Conservation (phyloP, 2,329 filamentous ascomycete genomes). For the Aspergillus japonicus region DNA sequence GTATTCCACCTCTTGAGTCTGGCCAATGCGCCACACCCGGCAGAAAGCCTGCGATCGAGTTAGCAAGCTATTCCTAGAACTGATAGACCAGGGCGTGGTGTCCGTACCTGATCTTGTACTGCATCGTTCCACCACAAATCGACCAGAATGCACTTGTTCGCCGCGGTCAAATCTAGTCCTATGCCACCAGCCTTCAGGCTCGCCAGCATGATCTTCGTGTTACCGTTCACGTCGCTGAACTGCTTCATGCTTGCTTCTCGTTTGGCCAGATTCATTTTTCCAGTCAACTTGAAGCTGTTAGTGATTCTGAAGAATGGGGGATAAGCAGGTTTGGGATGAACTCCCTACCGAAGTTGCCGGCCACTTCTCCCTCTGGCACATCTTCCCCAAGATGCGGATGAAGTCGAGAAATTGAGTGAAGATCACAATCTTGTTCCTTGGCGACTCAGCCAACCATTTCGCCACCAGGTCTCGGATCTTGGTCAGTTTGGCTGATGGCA, state of each 20-base stretch:
- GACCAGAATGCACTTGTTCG: conserved; percentile 56
- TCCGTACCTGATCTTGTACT: conserved; percentile 59
- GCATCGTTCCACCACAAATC: conserved; percentile 64
- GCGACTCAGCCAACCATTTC: conserved; percentile 45
- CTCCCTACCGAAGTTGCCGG: conserved; percentile 21
- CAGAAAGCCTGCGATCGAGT: conserved; percentile 46
- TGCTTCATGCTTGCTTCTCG: conserved; percentile 48
- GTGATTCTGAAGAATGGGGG: background rate
- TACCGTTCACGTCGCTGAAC: conserved; percentile 43
- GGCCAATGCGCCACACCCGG: conserved; percentile 65
- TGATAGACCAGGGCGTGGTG: background rate
- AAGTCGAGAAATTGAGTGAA: conserved; percentile 61
- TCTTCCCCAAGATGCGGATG: conserved; percentile 49
- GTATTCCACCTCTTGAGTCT: conserved; percentile 59
- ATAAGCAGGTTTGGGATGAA: too few relatives aligned
- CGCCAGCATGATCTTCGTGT: conserved; percentile 53
- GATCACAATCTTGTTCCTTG: conserved; percentile 56
- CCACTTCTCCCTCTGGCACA: conserved; percentile 55
- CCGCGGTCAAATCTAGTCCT: conserved; percentile 61
- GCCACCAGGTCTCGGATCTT: conserved; percentile 36
- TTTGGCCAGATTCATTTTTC: conserved; percentile 46
- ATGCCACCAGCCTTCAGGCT: conserved; percentile 58
- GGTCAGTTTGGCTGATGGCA: conserved; percentile 43
- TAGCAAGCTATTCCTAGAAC: background rate
- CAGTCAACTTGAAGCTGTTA: conserved; percentile 42